phyloP scores from a whole-genome alignment of 257 asterid species.

The Cordia subcordata region DNA sequence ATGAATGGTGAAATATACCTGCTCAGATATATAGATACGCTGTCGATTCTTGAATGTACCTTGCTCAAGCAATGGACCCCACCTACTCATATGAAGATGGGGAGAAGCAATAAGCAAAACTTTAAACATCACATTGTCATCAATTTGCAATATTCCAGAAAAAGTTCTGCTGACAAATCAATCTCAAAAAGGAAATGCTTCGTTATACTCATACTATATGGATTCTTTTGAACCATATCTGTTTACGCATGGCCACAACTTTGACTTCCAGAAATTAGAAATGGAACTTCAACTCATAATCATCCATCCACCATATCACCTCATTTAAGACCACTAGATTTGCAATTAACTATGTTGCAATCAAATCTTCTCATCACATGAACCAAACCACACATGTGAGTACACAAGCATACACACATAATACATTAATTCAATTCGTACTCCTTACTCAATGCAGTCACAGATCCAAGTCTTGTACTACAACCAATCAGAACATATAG shows the following conservation, averaged over 20 bases:
- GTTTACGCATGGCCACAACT: too few species aligned
- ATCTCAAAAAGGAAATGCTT: too few species aligned
- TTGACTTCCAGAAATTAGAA: neutral
- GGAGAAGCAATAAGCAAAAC: neutral
- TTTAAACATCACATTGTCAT: neutral
- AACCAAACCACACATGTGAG: neutral
- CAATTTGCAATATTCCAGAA: neutral
- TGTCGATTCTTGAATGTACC: constrained; percentile 59
- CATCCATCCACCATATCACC: neutral
- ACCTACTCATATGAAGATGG: constrained; percentile 32
- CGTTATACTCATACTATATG: too few species aligned
- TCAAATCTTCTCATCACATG: neutral
- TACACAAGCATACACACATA: neutral
- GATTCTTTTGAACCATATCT: neutral
- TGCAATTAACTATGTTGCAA: neutral
- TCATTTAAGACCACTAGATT: neutral
- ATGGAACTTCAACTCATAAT: neutral
- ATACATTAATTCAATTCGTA: too few species aligned
- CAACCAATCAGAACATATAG: too few species aligned
- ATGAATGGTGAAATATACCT: constrained; percentile 33
- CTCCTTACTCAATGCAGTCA: too few species aligned
- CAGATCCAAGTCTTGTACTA: too few species aligned
- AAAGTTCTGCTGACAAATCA: neutral
- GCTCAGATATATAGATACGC: constrained; percentile 91
- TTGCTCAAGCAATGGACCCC: constrained; percentile 86